These are phyloP conservation scores for Neurospora sublineolata DNA, from an alignment of 495 filamentous ascomycete genomes.

Conservation along the genomic window DNA sequence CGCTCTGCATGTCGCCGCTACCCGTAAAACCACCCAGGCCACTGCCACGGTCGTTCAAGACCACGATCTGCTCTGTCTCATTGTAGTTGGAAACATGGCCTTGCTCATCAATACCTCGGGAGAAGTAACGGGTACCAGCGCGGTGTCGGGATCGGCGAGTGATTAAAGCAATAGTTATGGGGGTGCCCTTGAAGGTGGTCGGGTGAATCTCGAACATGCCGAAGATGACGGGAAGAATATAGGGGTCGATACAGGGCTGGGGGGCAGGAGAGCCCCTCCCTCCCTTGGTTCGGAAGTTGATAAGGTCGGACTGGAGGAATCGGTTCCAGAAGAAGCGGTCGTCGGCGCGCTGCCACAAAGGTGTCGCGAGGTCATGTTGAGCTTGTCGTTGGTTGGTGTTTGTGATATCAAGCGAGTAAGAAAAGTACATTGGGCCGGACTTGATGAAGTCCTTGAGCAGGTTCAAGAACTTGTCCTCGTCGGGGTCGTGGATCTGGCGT, in stretches of 20 bases:
- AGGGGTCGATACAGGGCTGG: slow-evolving; percentile 75
- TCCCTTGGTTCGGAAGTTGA: slow-evolving; percentile 58
- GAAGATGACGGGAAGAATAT: slow-evolving; percentile 88
- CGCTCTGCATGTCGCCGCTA: slow-evolving; percentile 60
- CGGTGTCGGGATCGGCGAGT: slow-evolving; percentile 76
- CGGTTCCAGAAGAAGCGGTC: slow-evolving; percentile 99
- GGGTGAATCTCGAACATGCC: slow-evolving; percentile 82
- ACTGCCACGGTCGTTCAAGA: slow-evolving; percentile 65
- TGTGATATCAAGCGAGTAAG: slow-evolving; percentile 89
- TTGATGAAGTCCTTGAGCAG: slow-evolving; percentile 69
- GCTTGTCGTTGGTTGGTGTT: slow-evolving; percentile 91
- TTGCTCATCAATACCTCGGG: slow-evolving; percentile 80
- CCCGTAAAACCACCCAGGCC: slow-evolving; percentile 74
- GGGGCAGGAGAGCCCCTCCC: slow-evolving; percentile 46
- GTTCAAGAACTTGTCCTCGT: slow-evolving; percentile 81
- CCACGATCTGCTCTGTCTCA: slow-evolving; percentile 85
- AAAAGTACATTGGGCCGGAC: slow-evolving; percentile 90
- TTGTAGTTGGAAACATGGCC: slow-evolving; percentile 97
- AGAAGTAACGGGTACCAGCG: slow-evolving; percentile 87
- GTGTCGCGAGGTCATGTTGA: slow-evolving; percentile 50
- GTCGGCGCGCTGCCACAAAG: slow-evolving; percentile 86
- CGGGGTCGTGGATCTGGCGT: slow-evolving; percentile 75
- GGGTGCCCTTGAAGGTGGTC: slow-evolving; percentile 68
- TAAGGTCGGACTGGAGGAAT: slow-evolving; percentile 81
- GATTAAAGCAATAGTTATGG: slow-evolving; percentile 77